Evolutionary conservation across 2,329 filamentous ascomycete species (phyloP), one percentile per base, ranked within the genome.

Genomic region (Plenodomus tracheiphilus): DNA sequence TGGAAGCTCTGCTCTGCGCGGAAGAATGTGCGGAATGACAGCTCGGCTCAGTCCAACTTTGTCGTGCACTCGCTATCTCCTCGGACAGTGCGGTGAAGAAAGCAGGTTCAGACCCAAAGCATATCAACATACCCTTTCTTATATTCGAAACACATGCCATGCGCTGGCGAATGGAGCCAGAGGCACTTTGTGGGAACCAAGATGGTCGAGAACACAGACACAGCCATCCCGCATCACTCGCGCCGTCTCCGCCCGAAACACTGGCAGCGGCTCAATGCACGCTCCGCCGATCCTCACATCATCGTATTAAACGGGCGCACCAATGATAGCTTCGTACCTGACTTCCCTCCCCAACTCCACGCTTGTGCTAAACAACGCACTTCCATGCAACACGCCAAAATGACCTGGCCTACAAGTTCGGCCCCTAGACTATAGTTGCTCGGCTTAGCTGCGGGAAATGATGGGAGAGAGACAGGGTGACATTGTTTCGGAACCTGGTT

Each of bases 241-340:
- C 28, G 28, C 28, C 28, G 28, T 32, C 28, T 32, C 28, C 28
- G 28, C 28, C 28, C 28, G 28, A 32, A 32, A 32, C 28, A 32
- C 28, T 32, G 28, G 28, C 28, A 32, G 28, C 28, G 28, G 28
- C 28, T 32, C 28, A 32, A 32, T 32, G 28, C 28, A 37, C 16
- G 35, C 11, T 13, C 41, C 46, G 61, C 56, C 56, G 62, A 69
- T 66, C 61, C 49, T 54, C 38, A 52, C 64, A 68, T 69, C 64
- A 67, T 69, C 52, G 47, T 37, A 41, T 50, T 50, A 54, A 54
- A 53, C 35, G 7, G n/a, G 11, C n/a, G 41, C 35, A n/a, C 67
- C 59, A 70, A 70, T 69, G 60, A 66, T 30, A 19, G 13, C 11
- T 13, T 20, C 43, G 69, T 71, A 68, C 69, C 69, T 71, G 66